These are phyloP conservation scores for Saccharomycopsis sp. DNA, from an alignment of 805 yeast species.

Conservation along the genomic window DNA sequence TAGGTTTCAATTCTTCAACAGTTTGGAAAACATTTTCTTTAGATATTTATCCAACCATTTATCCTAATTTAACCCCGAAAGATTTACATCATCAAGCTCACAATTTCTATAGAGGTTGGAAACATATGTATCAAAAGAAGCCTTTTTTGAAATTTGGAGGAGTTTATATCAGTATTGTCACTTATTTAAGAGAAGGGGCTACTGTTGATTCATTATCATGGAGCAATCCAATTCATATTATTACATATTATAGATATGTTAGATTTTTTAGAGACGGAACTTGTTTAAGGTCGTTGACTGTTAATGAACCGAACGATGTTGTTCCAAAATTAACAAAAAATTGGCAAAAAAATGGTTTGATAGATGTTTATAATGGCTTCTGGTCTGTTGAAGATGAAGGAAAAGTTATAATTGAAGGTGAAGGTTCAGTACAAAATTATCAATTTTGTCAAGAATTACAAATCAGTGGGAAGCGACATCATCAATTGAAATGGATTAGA, in stretches of 20 bases:
- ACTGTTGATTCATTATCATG: constrained; percentile 56
- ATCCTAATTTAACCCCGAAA: background rate
- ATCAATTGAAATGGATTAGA: constrained; percentile 61
- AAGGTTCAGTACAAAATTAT: constrained; percentile 42
- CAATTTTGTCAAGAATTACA: constrained; percentile 52
- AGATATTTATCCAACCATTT: constrained; percentile 1
- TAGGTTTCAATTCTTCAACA: constrained; percentile 11
- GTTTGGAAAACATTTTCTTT: constrained; percentile 11
- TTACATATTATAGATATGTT: constrained; percentile 79
- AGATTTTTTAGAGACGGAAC: constrained; percentile 75
- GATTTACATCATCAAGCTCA: constrained; percentile 3
- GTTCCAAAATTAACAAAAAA: constrained; percentile 41
- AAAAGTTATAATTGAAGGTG: constrained; percentile 28
- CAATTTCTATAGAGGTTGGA: constrained; percentile 24
- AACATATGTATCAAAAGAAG: constrained; percentile 45
- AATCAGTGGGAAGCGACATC: constrained; percentile 49
- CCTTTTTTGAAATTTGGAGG: constrained; percentile 80
- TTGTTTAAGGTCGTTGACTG: constrained; percentile 58
- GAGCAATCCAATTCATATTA: constrained; percentile 68
- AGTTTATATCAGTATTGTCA: constrained; percentile 74
- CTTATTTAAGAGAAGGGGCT: constrained; percentile 75
- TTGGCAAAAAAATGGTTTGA: constrained; percentile 23
- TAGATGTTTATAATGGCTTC: constrained; percentile 36
- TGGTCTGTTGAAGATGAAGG: constrained; percentile 46
- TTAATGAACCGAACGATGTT: constrained; percentile 59